Evolutionary conservation across 2,329 filamentous ascomycete genomes (phyloP).

Genomic region (Mariannaea elegans): DNA sequence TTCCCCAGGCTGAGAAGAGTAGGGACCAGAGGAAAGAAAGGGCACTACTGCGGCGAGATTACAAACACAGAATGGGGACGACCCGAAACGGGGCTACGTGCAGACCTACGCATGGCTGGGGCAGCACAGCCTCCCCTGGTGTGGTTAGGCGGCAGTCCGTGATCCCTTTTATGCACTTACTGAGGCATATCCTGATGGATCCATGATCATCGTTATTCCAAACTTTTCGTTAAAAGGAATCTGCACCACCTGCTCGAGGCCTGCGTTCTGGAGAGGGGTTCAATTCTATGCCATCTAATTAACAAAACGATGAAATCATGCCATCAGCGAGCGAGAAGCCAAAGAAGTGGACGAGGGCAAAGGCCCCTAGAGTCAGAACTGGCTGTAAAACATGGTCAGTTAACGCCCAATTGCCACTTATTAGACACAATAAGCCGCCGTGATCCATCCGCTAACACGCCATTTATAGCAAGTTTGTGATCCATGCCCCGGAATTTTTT

Average conservation of each 20-base stretch:
- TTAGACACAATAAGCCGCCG: background rate
- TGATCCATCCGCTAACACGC: background rate
- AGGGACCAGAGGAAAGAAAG: background rate
- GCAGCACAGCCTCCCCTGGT: slow-evolving; percentile 20
- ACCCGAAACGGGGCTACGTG: background rate
- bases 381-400: slow-evolving; percentile 23
- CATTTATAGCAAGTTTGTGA: slow-evolving; percentile 18
- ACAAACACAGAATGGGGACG: slow-evolving; percentile 3
- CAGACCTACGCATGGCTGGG: slow-evolving; percentile 2
- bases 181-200: slow-evolving; percentile 3
- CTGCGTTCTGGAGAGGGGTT: background rate
- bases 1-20: background rate
- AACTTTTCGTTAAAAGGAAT: slow-evolving; percentile 13
- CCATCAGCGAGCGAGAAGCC: slow-evolving; percentile 13
- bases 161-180: slow-evolving; percentile 20
- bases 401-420: background rate
- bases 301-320: slow-evolving; percentile 5
- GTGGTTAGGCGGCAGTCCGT: slow-evolving; percentile 10
- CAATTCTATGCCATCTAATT: background rate
- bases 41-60: slow-evolving; percentile 20
- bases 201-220: background rate
- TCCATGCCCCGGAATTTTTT: background rate
- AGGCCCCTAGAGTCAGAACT: slow-evolving; percentile 21
- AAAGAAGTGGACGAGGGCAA: slow-evolving; percentile 20
- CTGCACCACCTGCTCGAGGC: background rate